Evolutionary conservation across 2,329 filamentous ascomycete genomes (phyloP).

Genomic region (Aspergillus clavatus): DNA sequence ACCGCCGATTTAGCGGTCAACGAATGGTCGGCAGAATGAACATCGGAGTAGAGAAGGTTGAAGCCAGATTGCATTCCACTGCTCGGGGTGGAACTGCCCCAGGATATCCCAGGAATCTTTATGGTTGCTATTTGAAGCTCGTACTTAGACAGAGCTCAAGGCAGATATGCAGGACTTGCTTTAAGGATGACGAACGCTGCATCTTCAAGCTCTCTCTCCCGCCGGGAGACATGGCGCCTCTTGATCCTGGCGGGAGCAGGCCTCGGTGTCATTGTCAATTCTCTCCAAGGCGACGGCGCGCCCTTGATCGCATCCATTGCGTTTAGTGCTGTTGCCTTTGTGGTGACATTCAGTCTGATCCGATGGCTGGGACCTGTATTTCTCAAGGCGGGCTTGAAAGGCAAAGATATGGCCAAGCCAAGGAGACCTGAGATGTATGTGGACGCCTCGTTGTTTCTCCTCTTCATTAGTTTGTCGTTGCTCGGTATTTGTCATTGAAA

Average conservation of each 20-base stretch:
- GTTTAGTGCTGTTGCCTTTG: slow-evolving; percentile 79
- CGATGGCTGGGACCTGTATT: slow-evolving; percentile 90
- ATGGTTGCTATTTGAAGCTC: background rate
- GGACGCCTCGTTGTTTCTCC: background rate
- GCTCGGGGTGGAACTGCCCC: background rate
- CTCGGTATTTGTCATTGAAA: background rate
- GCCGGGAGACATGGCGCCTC: slow-evolving; percentile 53
- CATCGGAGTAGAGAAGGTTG: slow-evolving; percentile 17
- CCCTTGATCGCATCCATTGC: slow-evolving; percentile 84
- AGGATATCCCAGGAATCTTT: too few species aligned
- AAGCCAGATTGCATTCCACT: slow-evolving; percentile 30
- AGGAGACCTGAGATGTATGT: slow-evolving; percentile 66
- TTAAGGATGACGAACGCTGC: slow-evolving; percentile 28
- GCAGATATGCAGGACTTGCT: slow-evolving; percentile 6
- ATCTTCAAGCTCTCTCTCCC: slow-evolving; percentile 40
- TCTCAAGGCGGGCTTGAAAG: slow-evolving; percentile 80
- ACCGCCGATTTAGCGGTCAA: slow-evolving; percentile 27
- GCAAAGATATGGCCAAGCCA: slow-evolving; percentile 78
- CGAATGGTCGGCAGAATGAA: slow-evolving; percentile 15
- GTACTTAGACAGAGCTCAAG: background rate
- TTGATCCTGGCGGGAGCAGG: slow-evolving; percentile 64
- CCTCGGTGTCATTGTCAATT: slow-evolving; percentile 67
- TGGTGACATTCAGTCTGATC: slow-evolving; percentile 77
- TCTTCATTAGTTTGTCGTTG: background rate
- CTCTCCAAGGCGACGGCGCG: slow-evolving; percentile 78